Base-by-base conservation (phyloP, 768 basidiomycete genomes). In the Lentinus tigrinus region DNA sequence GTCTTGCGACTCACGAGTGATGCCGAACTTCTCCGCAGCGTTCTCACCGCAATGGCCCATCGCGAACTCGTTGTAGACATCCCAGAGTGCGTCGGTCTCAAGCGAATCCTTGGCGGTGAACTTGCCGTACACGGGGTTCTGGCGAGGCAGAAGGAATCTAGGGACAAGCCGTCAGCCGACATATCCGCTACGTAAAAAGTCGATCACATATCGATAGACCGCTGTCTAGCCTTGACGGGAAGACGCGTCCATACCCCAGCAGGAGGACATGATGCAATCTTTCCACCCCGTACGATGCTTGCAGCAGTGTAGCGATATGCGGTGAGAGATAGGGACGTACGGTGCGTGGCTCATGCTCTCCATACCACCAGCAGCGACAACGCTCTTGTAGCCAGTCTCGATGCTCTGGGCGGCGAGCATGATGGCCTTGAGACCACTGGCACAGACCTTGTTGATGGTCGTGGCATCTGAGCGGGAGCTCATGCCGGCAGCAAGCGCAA, bases 331-430 rank as follows among this genome's bases (percentile, higher is more conserved):
- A 40, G 49, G 49, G 4, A 85, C 96, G 69, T 70, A 98, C 95
- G 97, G 97, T 49, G 95, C 94, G 66, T 98, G 91, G 72, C 92
- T 95, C 97, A 99, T 99, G 78, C 92, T 95, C 78, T 99, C 97
- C 93, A 94, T 97, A 60, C 97, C 97, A 65, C 97, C 97, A 56
- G 95, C 95, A 24, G 87, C 93, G 65, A 97, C 89, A 49, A 97
- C 83, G 39, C 75, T 85, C 58, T 89, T 86, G 70, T 96, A 86
- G 50, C 97, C 97, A 23, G 87, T 80, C 72, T 87, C 82, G 68
- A 99, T 93, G 67, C 82, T 85, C 78, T 98, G 97, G 26, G 93
- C 82, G 55, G 93, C 97, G 61, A 98, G 81, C 74, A 94, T 97
- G 76, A 98, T 85, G 27, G 95, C 82, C 76, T 98, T 98, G 82